Evolutionary conservation across 257 asterid genomes (phyloP).

Genomic region (Primulina eburnea): DNA sequence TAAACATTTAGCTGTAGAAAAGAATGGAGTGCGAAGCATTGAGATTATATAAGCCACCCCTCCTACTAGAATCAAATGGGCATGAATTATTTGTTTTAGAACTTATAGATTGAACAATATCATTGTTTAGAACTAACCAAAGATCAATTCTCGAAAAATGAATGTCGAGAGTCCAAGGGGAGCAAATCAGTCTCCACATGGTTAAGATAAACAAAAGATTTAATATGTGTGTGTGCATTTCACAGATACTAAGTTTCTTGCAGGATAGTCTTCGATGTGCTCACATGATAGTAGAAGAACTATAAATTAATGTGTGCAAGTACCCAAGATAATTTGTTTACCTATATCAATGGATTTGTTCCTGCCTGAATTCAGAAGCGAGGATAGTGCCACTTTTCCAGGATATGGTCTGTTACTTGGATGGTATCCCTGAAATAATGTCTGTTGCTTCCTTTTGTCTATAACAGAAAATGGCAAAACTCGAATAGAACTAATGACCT

Average conservation of each 20-base stretch:
- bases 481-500: constrained; percentile 1
- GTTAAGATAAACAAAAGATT: constrained; percentile 13
- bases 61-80: not conserved
- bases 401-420: constrained; percentile 63
- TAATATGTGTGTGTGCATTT: not conserved
- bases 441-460: constrained; percentile 1
- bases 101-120: constrained; percentile 4
- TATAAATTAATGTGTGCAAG: not conserved
- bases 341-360: constrained; percentile 78
- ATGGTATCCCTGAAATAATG: constrained; percentile 61
- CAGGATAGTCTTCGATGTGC: constrained; percentile 4
- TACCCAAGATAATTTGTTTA: constrained; percentile 23
- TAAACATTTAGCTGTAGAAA: not conserved
- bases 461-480: constrained; percentile 15
- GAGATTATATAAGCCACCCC: not conserved
- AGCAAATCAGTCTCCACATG: constrained; percentile 7
- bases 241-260: not conserved
- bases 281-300: constrained; percentile 8
- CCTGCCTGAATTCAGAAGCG: constrained; percentile 71
- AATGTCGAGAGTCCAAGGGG: not conserved
- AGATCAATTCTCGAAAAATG: not conserved
- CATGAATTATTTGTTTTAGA: not conserved
- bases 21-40: not conserved
- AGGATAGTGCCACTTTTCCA: constrained; percentile 71
- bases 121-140: not conserved